These are phyloP conservation scores for Hericium alpestre DNA, from an alignment of 768 basidiomycete species.

Conservation along the genomic window DNA sequence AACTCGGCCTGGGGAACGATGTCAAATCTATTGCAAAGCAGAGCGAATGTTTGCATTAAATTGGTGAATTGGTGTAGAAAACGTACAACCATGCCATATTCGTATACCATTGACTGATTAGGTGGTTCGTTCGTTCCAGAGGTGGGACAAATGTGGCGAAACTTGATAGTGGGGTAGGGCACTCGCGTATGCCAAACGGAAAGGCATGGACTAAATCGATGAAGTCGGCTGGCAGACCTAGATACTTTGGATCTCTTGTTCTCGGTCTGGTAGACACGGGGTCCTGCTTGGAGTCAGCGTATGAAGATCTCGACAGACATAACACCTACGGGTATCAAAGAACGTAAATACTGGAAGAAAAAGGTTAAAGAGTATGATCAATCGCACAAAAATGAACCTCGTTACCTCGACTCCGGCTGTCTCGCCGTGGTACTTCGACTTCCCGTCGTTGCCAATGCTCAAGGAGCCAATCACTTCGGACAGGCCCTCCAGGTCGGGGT, in stretches of 20 bases:
- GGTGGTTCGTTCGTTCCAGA: slow-evolving; percentile 25
- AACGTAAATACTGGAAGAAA: not conserved
- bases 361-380: not conserved
- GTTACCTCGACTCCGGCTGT: slow-evolving; percentile 40
- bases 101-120: slow-evolving; percentile 33
- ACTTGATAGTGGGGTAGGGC: slow-evolving; percentile 24
- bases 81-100: slow-evolving; percentile 40
- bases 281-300: slow-evolving; percentile 1
- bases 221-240: slow-evolving; percentile 34
- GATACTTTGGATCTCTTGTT: slow-evolving; percentile 13
- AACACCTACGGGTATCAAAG: not conserved
- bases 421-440: slow-evolving; percentile 39
- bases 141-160: not conserved
- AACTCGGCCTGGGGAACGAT: slow-evolving; percentile 35
- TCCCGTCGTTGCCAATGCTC: slow-evolving; percentile 38
- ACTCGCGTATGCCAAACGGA: slow-evolving; percentile 36
- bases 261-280: not conserved
- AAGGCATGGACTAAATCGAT: slow-evolving; percentile 36
- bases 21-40: slow-evolving; percentile 28
- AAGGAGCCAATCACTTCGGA: slow-evolving; percentile 37
- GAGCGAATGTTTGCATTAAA: not conserved
- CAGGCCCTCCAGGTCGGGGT: slow-evolving; percentile 19
- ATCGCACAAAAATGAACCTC: not conserved
- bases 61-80: not conserved
- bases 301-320: not conserved